Percentiles rank a stretch among this genome's conserved stretches.
Evolutionary conservation across 306 rosid genomes (phyloP).

Genomic region (Malus sieversii): DNA sequence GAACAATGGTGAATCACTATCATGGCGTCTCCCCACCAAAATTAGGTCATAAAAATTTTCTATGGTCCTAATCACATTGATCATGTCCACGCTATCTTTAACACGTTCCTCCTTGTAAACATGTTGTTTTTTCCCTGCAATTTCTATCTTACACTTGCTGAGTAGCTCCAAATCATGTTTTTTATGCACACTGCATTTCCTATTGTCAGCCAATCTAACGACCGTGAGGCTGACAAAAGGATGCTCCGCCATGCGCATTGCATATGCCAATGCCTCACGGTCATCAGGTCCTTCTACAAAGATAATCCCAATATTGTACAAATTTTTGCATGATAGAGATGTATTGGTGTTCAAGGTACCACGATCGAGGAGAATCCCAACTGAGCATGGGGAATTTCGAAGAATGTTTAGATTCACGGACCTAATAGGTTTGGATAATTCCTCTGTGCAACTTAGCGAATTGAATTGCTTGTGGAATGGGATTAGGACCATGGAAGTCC

Average conservation of each 20-base stretch:
- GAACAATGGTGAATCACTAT: conserved; percentile 21
- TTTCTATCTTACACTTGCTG: conserved; percentile 18
- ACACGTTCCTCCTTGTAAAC: conserved; percentile 31
- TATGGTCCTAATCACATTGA: conserved; percentile 21
- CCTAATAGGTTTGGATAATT: conserved; percentile 10
- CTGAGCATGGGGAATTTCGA: conserved; percentile 41
- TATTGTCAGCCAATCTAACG: conserved; percentile 9
- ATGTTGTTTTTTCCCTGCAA: conserved; percentile 7
- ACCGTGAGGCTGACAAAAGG: conserved; percentile 28
- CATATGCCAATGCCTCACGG: conserved; percentile 46
- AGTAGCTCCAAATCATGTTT: conserved; percentile 25
- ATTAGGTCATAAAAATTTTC: conserved; percentile 35
- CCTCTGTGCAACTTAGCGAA: background rate
- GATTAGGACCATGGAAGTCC: conserved; percentile 33
- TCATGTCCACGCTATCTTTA: conserved; percentile 33
- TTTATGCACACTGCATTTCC: background rate
- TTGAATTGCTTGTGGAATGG: conserved; percentile 45
- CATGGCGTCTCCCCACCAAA: conserved; percentile 52
- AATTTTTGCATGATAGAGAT: background rate
- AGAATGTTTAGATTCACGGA: conserved; percentile 46
- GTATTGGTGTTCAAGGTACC: background rate
- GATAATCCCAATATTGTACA: conserved; percentile 27
- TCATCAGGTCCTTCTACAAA: conserved; percentile 59
- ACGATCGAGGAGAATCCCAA: conserved; percentile 47
- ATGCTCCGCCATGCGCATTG: conserved; percentile 37